phyloP scores from a whole-genome alignment of 768 basidiomycete genomes.

The Mycena olivaceomarginata region DNA sequence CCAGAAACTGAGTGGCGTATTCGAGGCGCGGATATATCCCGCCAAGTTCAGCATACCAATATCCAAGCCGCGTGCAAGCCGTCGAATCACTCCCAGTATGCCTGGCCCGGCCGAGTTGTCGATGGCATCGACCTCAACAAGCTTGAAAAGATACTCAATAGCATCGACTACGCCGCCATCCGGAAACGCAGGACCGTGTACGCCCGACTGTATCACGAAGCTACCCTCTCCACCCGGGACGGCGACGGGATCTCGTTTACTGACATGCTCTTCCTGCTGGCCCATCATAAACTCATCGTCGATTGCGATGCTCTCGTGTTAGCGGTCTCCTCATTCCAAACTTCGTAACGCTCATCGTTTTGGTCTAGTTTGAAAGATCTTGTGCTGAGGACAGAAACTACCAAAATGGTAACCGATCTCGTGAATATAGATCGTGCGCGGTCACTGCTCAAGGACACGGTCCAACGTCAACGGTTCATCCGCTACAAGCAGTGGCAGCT shows the following conservation, averaged over 20 bases:
- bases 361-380: slow-evolving; percentile 85
- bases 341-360: slow-evolving; percentile 23
- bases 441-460: slow-evolving; percentile 86
- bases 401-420: slow-evolving; percentile 86
- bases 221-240: slow-evolving; percentile 80
- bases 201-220: slow-evolving; percentile 91
- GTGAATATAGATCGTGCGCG: slow-evolving; percentile 91
- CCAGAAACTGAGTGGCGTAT: slow-evolving; percentile 89
- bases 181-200: slow-evolving; percentile 82
- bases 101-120: slow-evolving; percentile 59
- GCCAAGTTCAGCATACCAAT: slow-evolving; percentile 76
- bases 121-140: slow-evolving; percentile 79
- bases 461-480: slow-evolving; percentile 81
- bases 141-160: slow-evolving; percentile 73
- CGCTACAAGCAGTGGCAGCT: slow-evolving; percentile 63
- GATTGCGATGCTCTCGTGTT: slow-evolving; percentile 93
- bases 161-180: slow-evolving; percentile 80
- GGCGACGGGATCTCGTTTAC: slow-evolving; percentile 93
- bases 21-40: slow-evolving; percentile 93
- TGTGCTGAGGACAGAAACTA: slow-evolving; percentile 83
- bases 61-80: slow-evolving; percentile 73
- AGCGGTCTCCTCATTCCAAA: slow-evolving; percentile 54
- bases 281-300: slow-evolving; percentile 94
- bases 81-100: slow-evolving; percentile 56
- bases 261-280: slow-evolving; percentile 89